Base-by-base conservation (phyloP, 768 basidiomycete species). In the Suillus placidus region DNA sequence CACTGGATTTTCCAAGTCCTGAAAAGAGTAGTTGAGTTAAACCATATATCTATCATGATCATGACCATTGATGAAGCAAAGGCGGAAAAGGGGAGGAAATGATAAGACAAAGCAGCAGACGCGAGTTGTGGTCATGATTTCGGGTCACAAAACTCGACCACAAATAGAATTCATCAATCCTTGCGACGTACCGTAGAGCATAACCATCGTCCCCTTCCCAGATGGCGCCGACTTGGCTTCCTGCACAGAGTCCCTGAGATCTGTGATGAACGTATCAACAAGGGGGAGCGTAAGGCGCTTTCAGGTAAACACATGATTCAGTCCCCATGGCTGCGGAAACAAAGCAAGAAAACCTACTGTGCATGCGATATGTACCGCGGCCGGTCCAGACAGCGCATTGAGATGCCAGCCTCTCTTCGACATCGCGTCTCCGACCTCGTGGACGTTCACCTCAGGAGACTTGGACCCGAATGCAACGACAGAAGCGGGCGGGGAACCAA, bases 371-470 rank as follows among this genome's bases (percentile, higher is more conserved):
- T 99, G 97, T 51, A 98, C 83, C 10, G 90, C 95, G 13, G 91
- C 81, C 1, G 95, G 94, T 12, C 86, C 82, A 51, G 81, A 85
- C 64, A 99, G 76, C 16, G 89, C 95, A 72, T 94, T 98, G 68
- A 99, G 72, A 79, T 97, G 93, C 95, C 96, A 98, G 3, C 96
- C 97, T 47, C 83, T 81, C 74, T 88, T 85, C 34, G 85, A 78
- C 95, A 98, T 96, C 65, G 80, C 82, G 78, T 97, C 97, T 1
- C 97, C 97, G 0, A 99, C 90, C 71, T 93, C 93, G 64, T 94
- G 83, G n/a, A 92, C 85, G 72, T 92, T 90, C 51, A 77, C 65
- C 13, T 65, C 65, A 6, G 81, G 82, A 72, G 87, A 83, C 62
- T 80, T 83, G 56, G 92, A 85, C 10, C 80, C 91, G 71, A 99